phyloP scores from a whole-genome alignment of 192 early-diverging fungal species.

The Coemansia brasiliensis region DNA sequence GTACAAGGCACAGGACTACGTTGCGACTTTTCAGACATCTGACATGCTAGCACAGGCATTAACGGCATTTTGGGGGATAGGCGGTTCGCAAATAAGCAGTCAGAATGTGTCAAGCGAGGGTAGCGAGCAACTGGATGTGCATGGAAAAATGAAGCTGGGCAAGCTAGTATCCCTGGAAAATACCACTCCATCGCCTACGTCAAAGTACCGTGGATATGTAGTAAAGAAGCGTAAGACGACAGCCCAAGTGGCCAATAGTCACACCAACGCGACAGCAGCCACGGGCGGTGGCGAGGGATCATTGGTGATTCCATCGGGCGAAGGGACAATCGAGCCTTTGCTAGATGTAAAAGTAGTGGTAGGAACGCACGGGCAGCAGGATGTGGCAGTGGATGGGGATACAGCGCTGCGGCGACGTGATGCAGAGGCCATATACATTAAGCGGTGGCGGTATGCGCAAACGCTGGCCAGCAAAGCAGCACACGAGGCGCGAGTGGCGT shows the following conservation, averaged over 20 bases:
- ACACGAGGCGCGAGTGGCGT: slow-evolving; percentile 29
- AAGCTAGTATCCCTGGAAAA: slow-evolving; percentile 28
- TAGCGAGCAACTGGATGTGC: not conserved
- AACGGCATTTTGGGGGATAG: no score
- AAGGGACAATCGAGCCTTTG: slow-evolving; percentile 35
- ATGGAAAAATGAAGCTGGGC: slow-evolving; percentile 14
- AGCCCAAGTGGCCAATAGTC: not conserved
- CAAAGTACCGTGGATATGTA: slow-evolving; percentile 46
- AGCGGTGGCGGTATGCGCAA: slow-evolving; percentile 46
- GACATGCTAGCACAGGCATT: no score
- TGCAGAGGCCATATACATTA: slow-evolving; percentile 35
- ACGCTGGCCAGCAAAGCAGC: slow-evolving; percentile 30
- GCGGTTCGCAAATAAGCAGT: no score
- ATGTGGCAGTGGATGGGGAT: slow-evolving; percentile 16
- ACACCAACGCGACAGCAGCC: not conserved
- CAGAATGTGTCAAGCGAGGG: no score
- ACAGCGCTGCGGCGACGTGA: slow-evolving; percentile 28
- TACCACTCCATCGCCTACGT: slow-evolving; percentile 12
- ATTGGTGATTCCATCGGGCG: slow-evolving; percentile 24
- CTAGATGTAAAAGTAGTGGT: slow-evolving; percentile 28
- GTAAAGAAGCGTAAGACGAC: slow-evolving; percentile 41
- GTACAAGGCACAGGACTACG: no score
- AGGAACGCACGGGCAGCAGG: slow-evolving; percentile 40
- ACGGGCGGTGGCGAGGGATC: slow-evolving; percentile 6
- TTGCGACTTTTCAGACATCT: no score